Conservation (phyloP, 2,329 filamentous ascomycete species). For the Fusarium keratoplasticum region DNA sequence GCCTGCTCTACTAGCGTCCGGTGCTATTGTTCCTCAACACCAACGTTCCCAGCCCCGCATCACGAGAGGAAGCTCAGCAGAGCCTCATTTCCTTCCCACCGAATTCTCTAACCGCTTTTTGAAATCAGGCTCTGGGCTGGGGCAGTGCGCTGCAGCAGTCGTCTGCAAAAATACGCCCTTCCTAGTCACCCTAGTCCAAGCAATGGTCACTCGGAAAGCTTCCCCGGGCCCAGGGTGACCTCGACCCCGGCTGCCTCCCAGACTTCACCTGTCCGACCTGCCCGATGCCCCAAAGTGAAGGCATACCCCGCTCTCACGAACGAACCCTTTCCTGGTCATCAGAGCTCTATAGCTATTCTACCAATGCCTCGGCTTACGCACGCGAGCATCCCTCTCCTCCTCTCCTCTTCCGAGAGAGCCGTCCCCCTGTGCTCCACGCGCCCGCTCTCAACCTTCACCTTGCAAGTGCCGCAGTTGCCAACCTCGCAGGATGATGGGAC, state of each 20-base stretch:
- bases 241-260: neutral
- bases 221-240: neutral
- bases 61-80: neutral
- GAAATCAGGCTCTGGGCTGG: neutral
- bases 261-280: too few relatives aligned
- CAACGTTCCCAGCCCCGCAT: neutral
- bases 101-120: neutral
- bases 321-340: neutral
- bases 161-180: neutral
- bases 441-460: constrained; percentile 55
- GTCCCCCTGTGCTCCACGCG: constrained; percentile 62
- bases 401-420: constrained; percentile 59
- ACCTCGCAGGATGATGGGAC: constrained; percentile 64
- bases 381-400: constrained; percentile 57
- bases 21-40: neutral
- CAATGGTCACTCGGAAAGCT: neutral
- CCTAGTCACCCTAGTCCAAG: neutral
- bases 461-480: constrained; percentile 67
- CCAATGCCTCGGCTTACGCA: constrained; percentile 66
- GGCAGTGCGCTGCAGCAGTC: neutral
- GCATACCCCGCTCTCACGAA: neutral
- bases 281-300: neutral
- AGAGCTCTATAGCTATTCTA: constrained; percentile 60
- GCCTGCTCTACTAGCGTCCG: neutral
- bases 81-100: neutral